Evolutionary conservation across 306 rosid genomes (phyloP).

Genomic region (Echinosophora koreensis): DNA sequence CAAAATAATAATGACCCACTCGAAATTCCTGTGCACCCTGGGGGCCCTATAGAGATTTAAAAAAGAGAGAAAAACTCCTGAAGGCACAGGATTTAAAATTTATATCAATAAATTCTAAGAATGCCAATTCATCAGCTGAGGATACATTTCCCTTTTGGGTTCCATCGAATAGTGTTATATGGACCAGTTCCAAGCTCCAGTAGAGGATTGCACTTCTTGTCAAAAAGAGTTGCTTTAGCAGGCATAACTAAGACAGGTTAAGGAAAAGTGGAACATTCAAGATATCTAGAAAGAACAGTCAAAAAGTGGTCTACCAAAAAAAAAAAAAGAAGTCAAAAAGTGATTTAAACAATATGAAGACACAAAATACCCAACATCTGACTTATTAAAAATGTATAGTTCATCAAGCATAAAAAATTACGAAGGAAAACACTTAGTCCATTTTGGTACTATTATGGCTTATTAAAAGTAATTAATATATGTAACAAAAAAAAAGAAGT

Average conservation of each 20-base stretch:
- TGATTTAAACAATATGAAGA: conserved; percentile 24
- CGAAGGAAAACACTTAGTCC: conserved; percentile 30
- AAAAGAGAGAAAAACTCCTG: conserved; percentile 20
- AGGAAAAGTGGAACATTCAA: conserved; percentile 59
- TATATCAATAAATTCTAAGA: conserved; percentile 28
- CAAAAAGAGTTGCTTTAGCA: conserved; percentile 88
- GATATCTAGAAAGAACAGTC: conserved; percentile 36
- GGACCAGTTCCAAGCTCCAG: conserved; percentile 97
- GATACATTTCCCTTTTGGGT: conserved; percentile 95
- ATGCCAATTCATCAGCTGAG: conserved; percentile 49
- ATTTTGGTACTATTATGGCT: neutral
- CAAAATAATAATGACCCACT: conserved; percentile 37
- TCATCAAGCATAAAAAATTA: conserved; percentile 38
- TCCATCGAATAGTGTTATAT: conserved; percentile 91
- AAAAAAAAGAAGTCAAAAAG: conserved; percentile 3
- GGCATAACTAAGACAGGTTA: conserved; percentile 81
- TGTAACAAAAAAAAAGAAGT: no score
- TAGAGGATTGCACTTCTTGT: conserved; percentile 95
- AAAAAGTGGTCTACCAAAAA: no score
- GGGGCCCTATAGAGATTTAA: conserved; percentile 4
- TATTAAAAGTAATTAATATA: conserved; percentile 5
- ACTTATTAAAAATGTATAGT: conserved; percentile 11
- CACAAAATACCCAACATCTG: conserved; percentile 26
- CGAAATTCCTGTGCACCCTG: conserved; percentile 1
- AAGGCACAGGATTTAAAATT: conserved; percentile 8